Evolutionary conservation across 345 rosid genomes (phyloP), one percentile per base, ranked within the genome.

Genomic region (Sonneratia caseolaris): DNA sequence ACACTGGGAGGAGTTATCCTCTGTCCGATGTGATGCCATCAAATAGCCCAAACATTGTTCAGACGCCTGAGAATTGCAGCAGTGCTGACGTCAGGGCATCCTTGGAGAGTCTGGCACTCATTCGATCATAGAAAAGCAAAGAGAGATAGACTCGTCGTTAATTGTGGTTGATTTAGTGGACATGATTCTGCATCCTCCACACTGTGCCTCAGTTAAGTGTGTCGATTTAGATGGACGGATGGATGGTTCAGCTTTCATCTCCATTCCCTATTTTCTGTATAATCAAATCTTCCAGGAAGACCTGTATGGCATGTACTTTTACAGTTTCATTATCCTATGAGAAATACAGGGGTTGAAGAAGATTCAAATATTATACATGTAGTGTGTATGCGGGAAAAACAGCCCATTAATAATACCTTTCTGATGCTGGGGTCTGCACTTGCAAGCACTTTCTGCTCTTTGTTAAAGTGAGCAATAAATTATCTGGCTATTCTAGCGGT

Each of bases 11-110:
- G 71, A 92, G 75, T 74, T 92, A 90, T 76, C 96, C 99, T 27
- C 95, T 91, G 45, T 77, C 91, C 0, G 96, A 96, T 59, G 98
- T 92, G 70, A 75, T 92, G 76, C 82, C 98, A 57, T 67, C 78
- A 0, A 98, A 92, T 78, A 88, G 85, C 77, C 84, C 82, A 71
- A 92, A 86, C 74, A 78, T 87, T 24, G 79, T 86, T 78, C 86
- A 84, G 66, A 83, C 88, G n/a, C 22, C 86, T 0, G 79, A 81
- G 21, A 83, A 82, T 37, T 86, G 77, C 75, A 74, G 81, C 21
- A 57, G 76, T 32, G 76, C 79, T 0, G 92, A 88, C 47, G 67
- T 91, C 77, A 85, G 89, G 53, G 76, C 76, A 24, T 83, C 89
- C 56, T 72, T 92, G 88, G 83, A 83, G 84, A 84, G 76, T 70